Percentiles rank a stretch among this genome's conserved stretches.
Evolutionary conservation across 768 basidiomycete genomes (phyloP).

Genomic region (Hortiboletus campestris): DNA sequence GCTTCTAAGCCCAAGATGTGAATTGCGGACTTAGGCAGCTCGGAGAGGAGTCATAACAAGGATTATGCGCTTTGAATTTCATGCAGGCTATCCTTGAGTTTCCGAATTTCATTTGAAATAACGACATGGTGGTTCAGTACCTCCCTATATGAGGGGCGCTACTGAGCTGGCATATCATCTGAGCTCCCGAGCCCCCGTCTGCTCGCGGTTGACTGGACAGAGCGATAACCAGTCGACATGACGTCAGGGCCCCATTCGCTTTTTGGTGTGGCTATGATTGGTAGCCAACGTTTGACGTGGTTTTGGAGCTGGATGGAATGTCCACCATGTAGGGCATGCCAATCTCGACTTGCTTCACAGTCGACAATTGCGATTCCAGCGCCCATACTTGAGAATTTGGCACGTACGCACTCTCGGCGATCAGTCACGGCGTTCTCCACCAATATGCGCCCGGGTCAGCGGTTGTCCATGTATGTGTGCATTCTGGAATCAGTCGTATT

Average conservation of each 20-base stretch:
- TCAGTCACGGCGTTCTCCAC: neutral
- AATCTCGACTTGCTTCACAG: neutral
- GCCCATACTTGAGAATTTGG: neutral
- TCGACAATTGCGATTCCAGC: neutral
- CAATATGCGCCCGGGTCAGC: neutral
- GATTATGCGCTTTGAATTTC: neutral
- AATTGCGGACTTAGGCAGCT: neutral
- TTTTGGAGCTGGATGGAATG: neutral
- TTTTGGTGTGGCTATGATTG: neutral
- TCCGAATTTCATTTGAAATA: neutral
- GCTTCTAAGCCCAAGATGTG: neutral
- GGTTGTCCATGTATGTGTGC: neutral
- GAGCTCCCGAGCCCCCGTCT: neutral
- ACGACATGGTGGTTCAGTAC: neutral
- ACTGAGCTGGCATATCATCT: neutral
- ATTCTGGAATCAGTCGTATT: neutral
- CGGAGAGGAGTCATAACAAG: neutral
- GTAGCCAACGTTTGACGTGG: neutral
- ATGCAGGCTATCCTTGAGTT: too few relatives aligned
- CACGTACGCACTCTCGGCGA: neutral
- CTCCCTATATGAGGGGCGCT: neutral
- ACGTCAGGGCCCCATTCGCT: neutral
- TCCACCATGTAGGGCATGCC: neutral
- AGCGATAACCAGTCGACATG: neutral
- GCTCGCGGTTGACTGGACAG: too few relatives aligned